These are phyloP conservation scores for Penicillium aurantiogriseum DNA, from an alignment of 2,329 filamentous ascomycete genomes.

Conservation along the genomic window DNA sequence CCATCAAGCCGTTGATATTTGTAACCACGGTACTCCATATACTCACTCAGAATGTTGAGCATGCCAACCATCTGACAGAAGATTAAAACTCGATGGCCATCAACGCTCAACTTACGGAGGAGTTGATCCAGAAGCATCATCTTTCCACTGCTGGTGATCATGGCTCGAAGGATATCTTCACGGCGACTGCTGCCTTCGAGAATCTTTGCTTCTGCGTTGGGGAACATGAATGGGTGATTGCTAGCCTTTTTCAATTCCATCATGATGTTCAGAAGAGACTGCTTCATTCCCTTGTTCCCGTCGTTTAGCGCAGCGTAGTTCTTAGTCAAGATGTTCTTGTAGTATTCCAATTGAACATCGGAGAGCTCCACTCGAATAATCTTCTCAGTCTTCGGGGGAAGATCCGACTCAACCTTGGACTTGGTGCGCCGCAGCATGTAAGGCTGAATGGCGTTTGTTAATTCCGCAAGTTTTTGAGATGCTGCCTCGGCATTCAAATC, in stretches of 20 bases:
- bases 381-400: slow-evolving; percentile 97
- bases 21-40: slow-evolving; percentile 88
- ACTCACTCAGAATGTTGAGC: slow-evolving; percentile 93
- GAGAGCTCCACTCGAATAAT: slow-evolving; percentile 97
- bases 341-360: slow-evolving; percentile 94
- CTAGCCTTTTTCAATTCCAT: slow-evolving; percentile 99
- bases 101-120: slow-evolving; percentile 87
- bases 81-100: slow-evolving; percentile 92
- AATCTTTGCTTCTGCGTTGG: slow-evolving; percentile 86
- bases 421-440: slow-evolving; percentile 96
- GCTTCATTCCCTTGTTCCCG: slow-evolving; percentile 85
- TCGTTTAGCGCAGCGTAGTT: slow-evolving; percentile 95
- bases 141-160: slow-evolving; percentile 97
- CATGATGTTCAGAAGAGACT: slow-evolving; percentile 95
- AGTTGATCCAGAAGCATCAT: slow-evolving; percentile 98
- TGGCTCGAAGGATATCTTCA: slow-evolving; percentile 85
- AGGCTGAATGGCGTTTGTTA: slow-evolving; percentile 84
- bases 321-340: slow-evolving; percentile 96
- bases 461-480: slow-evolving; percentile 78
- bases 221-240: slow-evolving; percentile 98
- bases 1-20: slow-evolving; percentile 93
- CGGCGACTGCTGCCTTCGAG: slow-evolving; percentile 75
- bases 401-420: slow-evolving; percentile 92
- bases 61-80: slow-evolving; percentile 99
- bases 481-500: slow-evolving; percentile 79